Conservation (phyloP, 1,139 yeast species). For the Diutina rugosa region DNA sequence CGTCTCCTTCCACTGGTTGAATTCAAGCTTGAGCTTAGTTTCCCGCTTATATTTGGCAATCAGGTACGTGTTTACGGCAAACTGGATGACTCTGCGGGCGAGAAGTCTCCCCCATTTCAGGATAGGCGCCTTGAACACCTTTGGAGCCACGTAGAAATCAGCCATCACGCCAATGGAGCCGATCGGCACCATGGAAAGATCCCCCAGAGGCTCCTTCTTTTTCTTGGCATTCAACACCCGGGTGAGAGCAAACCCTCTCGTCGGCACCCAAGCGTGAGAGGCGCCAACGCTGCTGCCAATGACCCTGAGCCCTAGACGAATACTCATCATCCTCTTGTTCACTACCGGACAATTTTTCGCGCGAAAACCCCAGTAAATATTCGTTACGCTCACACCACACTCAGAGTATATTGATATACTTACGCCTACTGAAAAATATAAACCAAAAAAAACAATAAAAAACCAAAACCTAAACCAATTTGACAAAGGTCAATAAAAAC, state of each 20-base stretch:
- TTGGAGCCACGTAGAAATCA: slow-evolving; percentile 33
- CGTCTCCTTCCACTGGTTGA: slow-evolving; percentile 59
- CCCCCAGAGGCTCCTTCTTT: slow-evolving; percentile 9
- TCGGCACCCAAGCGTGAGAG: background rate
- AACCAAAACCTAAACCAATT: too few relatives aligned
- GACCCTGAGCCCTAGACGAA: background rate
- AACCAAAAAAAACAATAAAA: too few relatives aligned
- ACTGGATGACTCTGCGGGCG: slow-evolving; percentile 32
- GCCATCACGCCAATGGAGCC: slow-evolving; percentile 29
- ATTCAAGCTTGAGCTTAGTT: slow-evolving; percentile 51
- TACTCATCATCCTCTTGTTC: background rate
- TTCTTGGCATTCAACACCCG: background rate
- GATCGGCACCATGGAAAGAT: slow-evolving; percentile 27
- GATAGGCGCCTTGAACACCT: slow-evolving; percentile 16
- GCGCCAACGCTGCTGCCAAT: background rate
- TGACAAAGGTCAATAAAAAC: background rate
- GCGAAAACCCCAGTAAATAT: background rate
- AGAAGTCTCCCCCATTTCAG: slow-evolving; percentile 26
- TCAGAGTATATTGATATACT: background rate
- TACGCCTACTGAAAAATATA: background rate
- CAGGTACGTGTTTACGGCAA: slow-evolving; percentile 52
- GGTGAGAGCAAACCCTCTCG: background rate
- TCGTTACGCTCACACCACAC: background rate
- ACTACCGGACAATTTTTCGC: background rate
- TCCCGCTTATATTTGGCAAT: slow-evolving; percentile 52